Percentiles rank a stretch among this genome's conserved stretches.
Evolutionary conservation across 1,139 yeast genomes (phyloP).

Genomic region (Sugiyamaella pinicola): DNA sequence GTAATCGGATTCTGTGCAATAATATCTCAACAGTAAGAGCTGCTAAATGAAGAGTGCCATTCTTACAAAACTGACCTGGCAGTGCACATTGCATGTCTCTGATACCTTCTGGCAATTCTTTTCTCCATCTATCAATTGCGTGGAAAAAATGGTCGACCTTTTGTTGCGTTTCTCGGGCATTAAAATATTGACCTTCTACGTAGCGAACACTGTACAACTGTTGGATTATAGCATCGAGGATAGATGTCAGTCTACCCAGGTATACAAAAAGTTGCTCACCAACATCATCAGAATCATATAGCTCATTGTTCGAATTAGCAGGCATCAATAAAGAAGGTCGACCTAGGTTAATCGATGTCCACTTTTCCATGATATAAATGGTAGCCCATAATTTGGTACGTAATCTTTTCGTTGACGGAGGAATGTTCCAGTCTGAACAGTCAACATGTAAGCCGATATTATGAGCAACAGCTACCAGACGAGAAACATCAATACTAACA

Average conservation of each 20-base stretch:
- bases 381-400: constrained; percentile 43
- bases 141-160: constrained; percentile 33
- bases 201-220: constrained; percentile 36
- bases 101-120: constrained; percentile 37
- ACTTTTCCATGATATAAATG: constrained; percentile 42
- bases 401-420: constrained; percentile 37
- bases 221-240: constrained; percentile 37
- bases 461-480: constrained; percentile 40
- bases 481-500: constrained; percentile 38
- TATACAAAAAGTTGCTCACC: constrained; percentile 41
- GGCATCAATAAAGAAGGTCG: constrained; percentile 38
- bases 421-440: constrained; percentile 41
- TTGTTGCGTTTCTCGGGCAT: constrained; percentile 27
- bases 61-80: constrained; percentile 40
- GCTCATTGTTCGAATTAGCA: constrained; percentile 32
- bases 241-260: constrained; percentile 37
- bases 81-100: constrained; percentile 35
- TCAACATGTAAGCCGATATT: constrained; percentile 44
- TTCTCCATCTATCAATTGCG: constrained; percentile 37
- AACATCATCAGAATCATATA: constrained; percentile 39
- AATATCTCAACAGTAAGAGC: constrained; percentile 41
- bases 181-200: constrained; percentile 28
- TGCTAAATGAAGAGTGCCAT: constrained; percentile 41
- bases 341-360: constrained; percentile 42
- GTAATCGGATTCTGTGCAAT: constrained; percentile 37